Conservation (phyloP, 2,329 filamentous ascomycete genomes). For the Colletotrichum neosansevieriae region DNA sequence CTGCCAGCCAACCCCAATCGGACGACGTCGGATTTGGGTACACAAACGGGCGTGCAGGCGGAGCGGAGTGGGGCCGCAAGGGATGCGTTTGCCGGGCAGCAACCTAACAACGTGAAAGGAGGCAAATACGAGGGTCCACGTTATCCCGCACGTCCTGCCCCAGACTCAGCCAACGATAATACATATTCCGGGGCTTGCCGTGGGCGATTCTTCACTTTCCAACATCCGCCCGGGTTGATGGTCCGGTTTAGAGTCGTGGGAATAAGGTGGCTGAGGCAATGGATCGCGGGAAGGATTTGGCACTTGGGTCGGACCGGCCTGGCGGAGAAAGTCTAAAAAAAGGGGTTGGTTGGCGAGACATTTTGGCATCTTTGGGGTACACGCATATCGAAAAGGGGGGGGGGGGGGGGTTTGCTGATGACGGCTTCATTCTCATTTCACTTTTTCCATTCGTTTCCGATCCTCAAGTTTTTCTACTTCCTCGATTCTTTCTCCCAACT, state of each 20-base stretch:
- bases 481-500: neutral
- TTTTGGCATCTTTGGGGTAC: neutral
- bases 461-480: neutral
- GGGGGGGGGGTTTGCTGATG: neutral
- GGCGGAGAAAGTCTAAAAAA: constrained; percentile 15
- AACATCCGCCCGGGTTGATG: neutral
- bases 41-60: constrained; percentile 10
- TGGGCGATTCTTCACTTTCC: no score
- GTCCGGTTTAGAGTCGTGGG: neutral
- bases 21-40: constrained; percentile 29
- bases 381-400: neutral
- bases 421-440: neutral
- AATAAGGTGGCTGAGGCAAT: neutral
- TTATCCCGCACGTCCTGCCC: neutral
- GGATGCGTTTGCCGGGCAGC: constrained; percentile 7
- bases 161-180: no score
- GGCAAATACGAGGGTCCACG: no score
- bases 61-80: constrained; percentile 27
- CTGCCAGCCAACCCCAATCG: neutral
- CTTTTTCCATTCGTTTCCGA: neutral
- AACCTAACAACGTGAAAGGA: no score
- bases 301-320: neutral
- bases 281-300: neutral
- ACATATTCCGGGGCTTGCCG: neutral
- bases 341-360: constrained; percentile 3